Evolutionary conservation across 1,284 basidiomycete species (phyloP).

Genomic region (Trametes hirsuta): DNA sequence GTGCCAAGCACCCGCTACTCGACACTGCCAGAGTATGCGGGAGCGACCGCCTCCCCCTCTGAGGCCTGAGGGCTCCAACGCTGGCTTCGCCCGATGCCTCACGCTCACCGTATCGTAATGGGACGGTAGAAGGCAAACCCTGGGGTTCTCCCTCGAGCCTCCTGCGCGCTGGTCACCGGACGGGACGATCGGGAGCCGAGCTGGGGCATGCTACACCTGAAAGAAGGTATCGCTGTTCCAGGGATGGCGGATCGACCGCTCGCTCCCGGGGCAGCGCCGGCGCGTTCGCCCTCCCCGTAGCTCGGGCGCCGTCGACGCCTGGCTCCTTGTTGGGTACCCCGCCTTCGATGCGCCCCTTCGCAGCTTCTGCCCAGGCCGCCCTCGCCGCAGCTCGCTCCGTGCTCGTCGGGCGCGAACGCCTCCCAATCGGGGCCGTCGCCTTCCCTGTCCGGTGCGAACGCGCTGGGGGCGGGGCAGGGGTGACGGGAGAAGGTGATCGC

Average conservation of each 20-base stretch:
- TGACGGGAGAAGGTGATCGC: conserved; percentile 2
- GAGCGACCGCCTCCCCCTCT: no score
- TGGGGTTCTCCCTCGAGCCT: background rate
- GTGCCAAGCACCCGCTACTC: no score
- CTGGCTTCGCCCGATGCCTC: no score
- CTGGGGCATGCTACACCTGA: background rate
- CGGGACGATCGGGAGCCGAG: background rate
- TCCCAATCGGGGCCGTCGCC: background rate
- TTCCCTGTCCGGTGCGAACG: background rate
- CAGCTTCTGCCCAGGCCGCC: no score
- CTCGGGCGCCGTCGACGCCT: background rate
- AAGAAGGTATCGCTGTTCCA: background rate
- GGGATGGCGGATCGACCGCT: conserved; percentile 1
- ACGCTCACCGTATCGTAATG: no score
- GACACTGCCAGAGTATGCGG: no score
- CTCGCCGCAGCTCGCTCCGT: background rate
- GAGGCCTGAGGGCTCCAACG: no score
- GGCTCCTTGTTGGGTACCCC: background rate
- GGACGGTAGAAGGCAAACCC: no score
- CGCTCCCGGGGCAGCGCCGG: background rate
- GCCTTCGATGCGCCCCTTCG: background rate
- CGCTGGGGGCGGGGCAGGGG: background rate
- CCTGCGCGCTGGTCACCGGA: background rate
- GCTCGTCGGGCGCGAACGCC: background rate
- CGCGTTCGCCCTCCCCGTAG: background rate